Evolutionary conservation across 805 yeast genomes (phyloP).

Genomic region (Pichia cabralensis): DNA sequence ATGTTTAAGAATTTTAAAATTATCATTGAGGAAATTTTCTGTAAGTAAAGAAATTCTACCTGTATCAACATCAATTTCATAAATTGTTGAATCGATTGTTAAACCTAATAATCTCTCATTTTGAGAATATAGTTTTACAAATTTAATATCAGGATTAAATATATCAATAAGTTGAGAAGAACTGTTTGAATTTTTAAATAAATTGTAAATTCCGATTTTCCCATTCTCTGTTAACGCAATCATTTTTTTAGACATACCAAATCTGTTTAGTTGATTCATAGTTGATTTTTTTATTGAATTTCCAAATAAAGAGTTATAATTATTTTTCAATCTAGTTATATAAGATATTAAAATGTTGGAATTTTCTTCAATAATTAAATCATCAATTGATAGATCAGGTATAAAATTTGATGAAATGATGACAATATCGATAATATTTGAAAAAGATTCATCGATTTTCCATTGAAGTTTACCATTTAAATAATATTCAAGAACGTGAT

Average conservation of each 20-base stretch:
- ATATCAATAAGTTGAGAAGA: slow-evolving; percentile 1
- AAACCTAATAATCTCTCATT: slow-evolving; percentile 4
- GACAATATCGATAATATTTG: slow-evolving; percentile 27
- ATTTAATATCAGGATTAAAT: not conserved
- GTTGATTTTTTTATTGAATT: slow-evolving; percentile 9
- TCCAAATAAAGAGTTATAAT: slow-evolving; percentile 14
- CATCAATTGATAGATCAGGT: slow-evolving; percentile 19
- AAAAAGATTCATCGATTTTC: slow-evolving; percentile 35
- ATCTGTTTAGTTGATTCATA: slow-evolving; percentile 20
- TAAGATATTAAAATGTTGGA: slow-evolving; percentile 23
- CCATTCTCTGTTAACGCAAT: slow-evolving; percentile 32
- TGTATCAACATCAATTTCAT: not conserved
- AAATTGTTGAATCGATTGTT: not conserved
- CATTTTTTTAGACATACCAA: slow-evolving; percentile 38
- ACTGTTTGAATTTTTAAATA: slow-evolving; percentile 21
- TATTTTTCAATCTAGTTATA: slow-evolving; percentile 23
- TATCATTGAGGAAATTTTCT: not conserved
- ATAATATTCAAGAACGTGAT: slow-evolving; percentile 11
- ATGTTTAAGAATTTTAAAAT: slow-evolving; percentile 7
- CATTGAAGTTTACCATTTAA: slow-evolving; percentile 25
- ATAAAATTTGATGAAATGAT: slow-evolving; percentile 18
- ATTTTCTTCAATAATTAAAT: slow-evolving; percentile 24
- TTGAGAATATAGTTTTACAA: slow-evolving; percentile 9
- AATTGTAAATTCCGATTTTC: slow-evolving; percentile 34
- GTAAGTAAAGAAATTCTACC: not conserved